Base-by-base conservation (phyloP, 345 rosid species). In the Alliaria petiolata region DNA sequence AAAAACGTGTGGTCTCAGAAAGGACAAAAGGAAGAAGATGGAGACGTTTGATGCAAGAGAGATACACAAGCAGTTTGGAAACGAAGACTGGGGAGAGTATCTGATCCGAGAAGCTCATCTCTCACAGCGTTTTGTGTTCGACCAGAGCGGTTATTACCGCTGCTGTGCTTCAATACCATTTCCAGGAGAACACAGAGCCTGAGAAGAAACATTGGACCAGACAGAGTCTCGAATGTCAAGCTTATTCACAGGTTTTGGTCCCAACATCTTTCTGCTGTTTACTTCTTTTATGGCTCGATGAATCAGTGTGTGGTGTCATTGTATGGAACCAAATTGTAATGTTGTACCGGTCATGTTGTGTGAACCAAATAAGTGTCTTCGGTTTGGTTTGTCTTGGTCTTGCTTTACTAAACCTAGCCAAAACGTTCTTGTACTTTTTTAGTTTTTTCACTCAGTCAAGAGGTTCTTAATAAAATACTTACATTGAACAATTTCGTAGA, bases 71-170 rank as follows among this genome's bases (percentile, higher is more conserved):
- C 86, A 71, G 72, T 91, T 80, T 70, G 95, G 95, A 73, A 81
- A 85, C 0, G 73, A 84, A 82, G 87, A 85, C 3, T 91, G 97
- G 99, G 96, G 99, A 17, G 83, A 83, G 49, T 91, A 95, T 84
- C 82, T 78, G 38, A 84, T 95, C 72, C 80, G 70, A 2, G 99
- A 95, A 83, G 98, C 92, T 81, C 99, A 95, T 82, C 99, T 95
- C 67, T 91, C 98, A 0, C 90, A 89, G 53, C 85, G 93, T 56
- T 89, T 85, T 46, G 76, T 52, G 65, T 91, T 71, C 17, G 93
- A 87, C 65, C 83, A 86, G 57, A 87, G 54, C 34, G 96, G 97
- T 57, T 95, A 85, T 69, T 91, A 86, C 70, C 92, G 79, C 53
- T 89, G 95, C 13, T 95, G 97, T 64, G 88, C 87, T 39, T 91